Evolutionary conservation across 139 green algal genomes (phyloP).

Genomic region (Micractinium sp.): DNA sequence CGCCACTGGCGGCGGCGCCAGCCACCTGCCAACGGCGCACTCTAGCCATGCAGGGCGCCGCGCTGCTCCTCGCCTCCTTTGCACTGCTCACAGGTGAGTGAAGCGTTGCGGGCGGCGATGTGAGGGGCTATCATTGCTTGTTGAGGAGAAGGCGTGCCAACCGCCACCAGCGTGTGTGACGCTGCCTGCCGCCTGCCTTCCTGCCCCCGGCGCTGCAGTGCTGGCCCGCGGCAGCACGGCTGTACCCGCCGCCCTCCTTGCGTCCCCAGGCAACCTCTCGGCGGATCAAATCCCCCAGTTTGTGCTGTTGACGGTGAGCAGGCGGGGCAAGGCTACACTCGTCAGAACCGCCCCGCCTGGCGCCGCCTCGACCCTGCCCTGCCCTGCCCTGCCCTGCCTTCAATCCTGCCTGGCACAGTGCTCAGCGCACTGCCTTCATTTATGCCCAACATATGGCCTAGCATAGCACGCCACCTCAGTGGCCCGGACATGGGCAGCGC

Average conservation of each 20-base stretch:
- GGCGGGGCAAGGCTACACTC: too few relatives aligned
- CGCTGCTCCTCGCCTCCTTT: neutral
- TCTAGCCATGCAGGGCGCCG: neutral
- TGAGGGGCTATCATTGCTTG: neutral
- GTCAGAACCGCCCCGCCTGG: too few relatives aligned
- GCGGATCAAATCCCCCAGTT: neutral
- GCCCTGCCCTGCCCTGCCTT: too few relatives aligned
- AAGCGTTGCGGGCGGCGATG: neutral
- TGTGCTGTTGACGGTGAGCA: constrained; percentile 2
- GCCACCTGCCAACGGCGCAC: neutral
- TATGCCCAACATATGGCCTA: too few relatives aligned
- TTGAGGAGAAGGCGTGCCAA: neutral
- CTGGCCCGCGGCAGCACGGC: neutral
- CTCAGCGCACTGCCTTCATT: too few relatives aligned
- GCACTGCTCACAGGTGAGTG: neutral
- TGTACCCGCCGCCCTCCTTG: neutral
- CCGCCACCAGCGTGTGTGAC: neutral
- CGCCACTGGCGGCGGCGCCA: neutral
- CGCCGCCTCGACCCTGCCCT: too few relatives aligned
- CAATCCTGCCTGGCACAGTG: too few relatives aligned
- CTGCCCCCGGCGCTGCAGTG: neutral
- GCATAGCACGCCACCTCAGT: too few relatives aligned
- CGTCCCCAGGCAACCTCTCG: neutral
- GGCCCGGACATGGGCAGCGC: too few relatives aligned
- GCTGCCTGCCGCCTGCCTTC: too few relatives aligned